Evolutionary conservation across 768 basidiomycete species (phyloP), one percentile per base, ranked within the genome.

Genomic region (Hypholoma fasciculare): DNA sequence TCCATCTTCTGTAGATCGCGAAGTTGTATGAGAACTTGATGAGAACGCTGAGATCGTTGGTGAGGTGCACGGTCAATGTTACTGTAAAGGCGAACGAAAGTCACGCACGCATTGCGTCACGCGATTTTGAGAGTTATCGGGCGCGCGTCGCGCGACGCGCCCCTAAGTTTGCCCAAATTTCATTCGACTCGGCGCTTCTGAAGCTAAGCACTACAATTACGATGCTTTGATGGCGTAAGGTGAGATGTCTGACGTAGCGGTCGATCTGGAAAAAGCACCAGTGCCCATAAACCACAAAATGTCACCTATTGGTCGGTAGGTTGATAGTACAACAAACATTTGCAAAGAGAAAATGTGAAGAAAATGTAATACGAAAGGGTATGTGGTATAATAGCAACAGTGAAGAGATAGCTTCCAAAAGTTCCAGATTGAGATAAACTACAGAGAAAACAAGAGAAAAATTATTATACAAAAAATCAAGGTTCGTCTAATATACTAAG

Each of bases 1-100:
- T 97, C 94, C 95, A 97, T 96, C 54, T 53, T 50, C 52, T 11
- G 54, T 27, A 46, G 40, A 58, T 51, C 48, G 51, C 14, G 20
- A 40, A 19, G 20, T 27, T 7, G 36, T 34, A 12, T 11, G 37
- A 38, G 12, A n/a, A 42, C 16, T 7, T 17, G 17, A 12, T 11
- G 37, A 38, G 12, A n/a, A 42, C 16, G 3, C 17, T 26, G 14
- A 26, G 37, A 38, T 30, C 26, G 37, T 6, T n/a, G 20, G 19
- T 4, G 13, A 17, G 51, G n/a, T 13, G 51, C 17, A 16, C 13
- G 13, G 7, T 42, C 7, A 42, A 1, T 1, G 5, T 42, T 4
- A 5, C 4, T 14, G 40, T 42, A 23, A 23, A 23, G 23, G 23
- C 23, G 13, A 42, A 17, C 40, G 40, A 42, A 7, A 7, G 30